Base-by-base conservation (phyloP, 495 filamentous ascomycete genomes). In the Cudoniella acicularis region DNA sequence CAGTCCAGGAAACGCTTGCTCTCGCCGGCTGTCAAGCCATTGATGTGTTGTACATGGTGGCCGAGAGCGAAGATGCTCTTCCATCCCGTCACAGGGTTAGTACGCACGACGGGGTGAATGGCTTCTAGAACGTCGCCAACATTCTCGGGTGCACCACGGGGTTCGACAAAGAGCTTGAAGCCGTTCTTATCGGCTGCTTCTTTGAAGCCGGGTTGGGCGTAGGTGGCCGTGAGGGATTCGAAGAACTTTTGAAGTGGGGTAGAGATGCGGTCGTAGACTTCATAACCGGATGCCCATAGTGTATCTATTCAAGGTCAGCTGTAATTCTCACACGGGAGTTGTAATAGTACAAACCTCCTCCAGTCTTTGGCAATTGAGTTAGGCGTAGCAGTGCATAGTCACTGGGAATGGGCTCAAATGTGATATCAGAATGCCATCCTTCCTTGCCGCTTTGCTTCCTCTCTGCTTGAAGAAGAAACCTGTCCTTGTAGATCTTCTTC, bases 21-120 rank as follows among this genome's bases (percentile, higher is more conserved):
- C 73, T 93, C 90, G 10, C 77, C 73, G 13, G 83, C 77, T 0
- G 78, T 77, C 21, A 93, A 66, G 2, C 78, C 88, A 69, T 91
- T 83, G 73, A 92, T 87, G 13, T 75, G 66, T 65, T 83, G 72
- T 1, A 83, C 76, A 71, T 88, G 85, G 16, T 77, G 76, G 56
- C 84, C 84, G n/a, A 85, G 79, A 1, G 79, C 85, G 66, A 84
- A 92, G n/a, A 93, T 73, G 2, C 71, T 77, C 68, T 89, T 90
- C 87, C 89, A 92, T 2, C 89, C 89, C 1, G 88, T 91, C 0
- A 92, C 85, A 0, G 90, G 88, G 69, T 92, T 90, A 26, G 88
- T 92, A 10, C 90, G 86, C 25, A 92, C 73, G 1, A 91, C 82
- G 0, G 87, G 86, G 69, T 92, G 88, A n/a, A 83, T 69, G 3